Conservation (phyloP, 2,329 filamentous ascomycete species). For the Claviceps sp. region DNA sequence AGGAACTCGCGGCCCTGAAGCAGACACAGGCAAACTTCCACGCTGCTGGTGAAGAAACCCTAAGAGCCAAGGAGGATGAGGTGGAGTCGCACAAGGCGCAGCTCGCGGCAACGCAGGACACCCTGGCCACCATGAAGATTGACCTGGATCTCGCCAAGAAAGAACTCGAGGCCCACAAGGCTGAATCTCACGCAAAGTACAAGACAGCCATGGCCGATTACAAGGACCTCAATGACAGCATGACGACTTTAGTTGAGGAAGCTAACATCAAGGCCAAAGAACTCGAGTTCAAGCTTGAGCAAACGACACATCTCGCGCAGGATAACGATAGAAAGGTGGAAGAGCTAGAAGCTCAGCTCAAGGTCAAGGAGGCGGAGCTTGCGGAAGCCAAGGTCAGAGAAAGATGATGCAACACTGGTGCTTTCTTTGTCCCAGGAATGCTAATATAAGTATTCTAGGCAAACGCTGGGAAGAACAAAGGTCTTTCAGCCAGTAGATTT, state of each 20-base stretch:
- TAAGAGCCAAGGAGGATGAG: slow-evolving; percentile 23
- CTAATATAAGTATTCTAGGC: slow-evolving; percentile 21
- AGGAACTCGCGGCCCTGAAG: slow-evolving; percentile 35
- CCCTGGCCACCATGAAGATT: slow-evolving; percentile 17
- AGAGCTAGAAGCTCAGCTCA: slow-evolving; percentile 40
- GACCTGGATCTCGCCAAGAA: slow-evolving; percentile 37
- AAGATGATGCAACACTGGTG: not conserved
- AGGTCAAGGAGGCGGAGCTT: slow-evolving; percentile 51
- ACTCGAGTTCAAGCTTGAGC: slow-evolving; percentile 35
- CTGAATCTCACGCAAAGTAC: slow-evolving; percentile 34
- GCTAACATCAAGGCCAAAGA: slow-evolving; percentile 40
- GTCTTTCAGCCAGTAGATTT: slow-evolving; percentile 41
- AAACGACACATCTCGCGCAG: slow-evolving; percentile 30
- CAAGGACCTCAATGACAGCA: slow-evolving; percentile 48
- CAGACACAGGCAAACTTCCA: slow-evolving; percentile 32
- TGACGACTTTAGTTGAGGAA: slow-evolving; percentile 48
- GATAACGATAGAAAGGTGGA: slow-evolving; percentile 35
- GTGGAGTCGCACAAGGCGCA: slow-evolving; percentile 21
- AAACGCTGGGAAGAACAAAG: slow-evolving; percentile 32
- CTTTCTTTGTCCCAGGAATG: not conserved
- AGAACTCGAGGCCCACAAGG: slow-evolving; percentile 39
- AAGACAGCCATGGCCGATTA: slow-evolving; percentile 48
- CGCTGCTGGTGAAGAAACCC: slow-evolving; percentile 17
- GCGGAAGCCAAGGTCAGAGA: slow-evolving; percentile 41
- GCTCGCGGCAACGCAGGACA: slow-evolving; percentile 23